A percentile compares a stretch with the other conserved stretches of the same genome.
Evolutionary conservation across 23 red algal genomes (phyloP).

Genomic region (Gracilaria caudata): DNA sequence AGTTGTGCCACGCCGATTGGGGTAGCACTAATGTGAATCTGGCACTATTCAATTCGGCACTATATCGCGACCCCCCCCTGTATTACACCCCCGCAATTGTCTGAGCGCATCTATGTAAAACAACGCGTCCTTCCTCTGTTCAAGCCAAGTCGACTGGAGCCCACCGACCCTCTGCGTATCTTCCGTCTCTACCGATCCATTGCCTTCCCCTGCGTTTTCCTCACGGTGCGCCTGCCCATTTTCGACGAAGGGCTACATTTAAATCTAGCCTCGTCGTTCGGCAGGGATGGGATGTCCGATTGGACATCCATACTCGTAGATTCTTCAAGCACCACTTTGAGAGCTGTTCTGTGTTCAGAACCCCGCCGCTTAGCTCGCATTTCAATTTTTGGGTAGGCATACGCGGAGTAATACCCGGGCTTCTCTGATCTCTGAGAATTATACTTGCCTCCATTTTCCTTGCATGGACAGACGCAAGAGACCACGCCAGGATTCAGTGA

Average conservation of each 20-base stretch:
- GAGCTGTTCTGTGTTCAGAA: neutral
- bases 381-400: neutral
- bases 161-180: neutral
- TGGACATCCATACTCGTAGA: neutral
- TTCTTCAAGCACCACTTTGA: neutral
- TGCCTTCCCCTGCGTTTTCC: too few relatives aligned
- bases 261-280: neutral
- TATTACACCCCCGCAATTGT: too few relatives aligned
- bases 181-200: neutral
- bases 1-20: too few relatives aligned
- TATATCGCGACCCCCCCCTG: too few relatives aligned
- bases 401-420: neutral
- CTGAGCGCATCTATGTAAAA: too few relatives aligned
- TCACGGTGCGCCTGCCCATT: neutral
- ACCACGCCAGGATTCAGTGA: constrained; percentile 15
- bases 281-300: neutral
- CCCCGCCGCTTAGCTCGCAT: neutral
- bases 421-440: constrained; percentile 12
- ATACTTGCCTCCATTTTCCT: neutral
- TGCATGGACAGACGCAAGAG: constrained; percentile 27
- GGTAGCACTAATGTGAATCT: too few relatives aligned
- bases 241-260: neutral
- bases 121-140: too few relatives aligned
- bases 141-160: too few relatives aligned
- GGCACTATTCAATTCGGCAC: too few relatives aligned